phyloP scores from a whole-genome alignment of 768 basidiomycete species.

The Termitomyces sp. region DNA sequence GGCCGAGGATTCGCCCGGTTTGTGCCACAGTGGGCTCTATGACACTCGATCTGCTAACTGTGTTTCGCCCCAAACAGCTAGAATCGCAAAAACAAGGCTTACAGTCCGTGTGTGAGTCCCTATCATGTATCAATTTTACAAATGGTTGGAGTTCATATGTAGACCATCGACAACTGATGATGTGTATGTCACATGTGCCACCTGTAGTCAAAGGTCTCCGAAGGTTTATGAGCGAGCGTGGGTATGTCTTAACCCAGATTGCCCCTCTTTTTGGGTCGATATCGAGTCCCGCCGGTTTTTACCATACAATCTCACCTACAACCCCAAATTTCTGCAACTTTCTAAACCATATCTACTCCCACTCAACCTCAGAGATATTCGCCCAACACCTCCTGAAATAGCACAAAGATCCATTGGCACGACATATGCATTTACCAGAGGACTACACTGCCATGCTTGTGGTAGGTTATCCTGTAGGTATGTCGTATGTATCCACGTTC shows the following conservation, averaged over 20 bases:
- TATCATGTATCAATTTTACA: not conserved
- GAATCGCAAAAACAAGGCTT: not conserved
- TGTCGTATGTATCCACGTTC: conserved; percentile 10
- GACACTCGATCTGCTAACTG: not conserved
- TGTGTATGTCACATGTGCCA: conserved; percentile 29
- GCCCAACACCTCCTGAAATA: conserved; percentile 28
- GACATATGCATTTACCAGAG: conserved; percentile 51
- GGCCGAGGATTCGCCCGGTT: not conserved
- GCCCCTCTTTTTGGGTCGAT: conserved; percentile 51
- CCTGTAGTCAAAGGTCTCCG: conserved; percentile 42
- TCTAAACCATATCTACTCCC: conserved; percentile 26
- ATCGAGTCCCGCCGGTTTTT: conserved; percentile 23
- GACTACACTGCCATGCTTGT: conserved; percentile 65
- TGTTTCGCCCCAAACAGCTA: not conserved
- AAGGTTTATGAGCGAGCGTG: conserved; percentile 51
- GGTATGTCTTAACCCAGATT: conserved; percentile 61
- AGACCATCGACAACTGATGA: conserved; percentile 16
- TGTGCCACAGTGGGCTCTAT: not conserved
- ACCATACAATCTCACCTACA: conserved; percentile 38
- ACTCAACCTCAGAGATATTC: conserved; percentile 31
- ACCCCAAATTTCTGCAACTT: conserved; percentile 39
- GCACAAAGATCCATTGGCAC: conserved; percentile 38
- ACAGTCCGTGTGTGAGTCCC: not conserved
- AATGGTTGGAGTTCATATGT: not conserved
- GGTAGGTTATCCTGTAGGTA: conserved; percentile 75